Base-by-base conservation (phyloP, 179 eudicot species). In the Actinidia polygama region DNA sequence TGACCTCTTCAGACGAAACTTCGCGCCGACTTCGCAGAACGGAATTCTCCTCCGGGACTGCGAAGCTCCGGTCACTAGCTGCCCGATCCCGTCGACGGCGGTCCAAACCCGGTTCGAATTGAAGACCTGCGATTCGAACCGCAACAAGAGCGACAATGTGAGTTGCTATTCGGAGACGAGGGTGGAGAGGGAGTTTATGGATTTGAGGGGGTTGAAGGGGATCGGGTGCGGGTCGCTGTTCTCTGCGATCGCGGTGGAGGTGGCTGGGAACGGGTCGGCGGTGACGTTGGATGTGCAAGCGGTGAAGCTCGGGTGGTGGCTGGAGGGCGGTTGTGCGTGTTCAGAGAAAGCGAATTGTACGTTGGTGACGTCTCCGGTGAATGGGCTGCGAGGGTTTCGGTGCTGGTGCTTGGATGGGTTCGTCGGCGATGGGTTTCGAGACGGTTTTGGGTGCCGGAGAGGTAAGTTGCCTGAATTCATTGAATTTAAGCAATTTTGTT, bases 221-320 rank as follows among this genome's bases (percentile, higher is more conserved):
- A 88, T 79, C 24, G 75, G 75, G 1, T 90, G 91, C 50, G n/a
- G 74, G 80, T 81, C 84, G 0, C 69, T 89, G 76, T 84, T 90
- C 23, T 89, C 93, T 14, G 86, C 89, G n/a, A 88, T 92, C 9
- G 83, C 89, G n/a, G 81, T 84, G 12, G 85, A 81, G 82, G 14
- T 54, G 21, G 19, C 16, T 4, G 88, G 82, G 57, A 84, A 87
- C 12, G 79, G 79, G 49, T 49, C 88, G 59, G 83, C 89, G 55
- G 88, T 92, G 69, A 85, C 92, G 57, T 49, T 92, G 81, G 91
- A 83, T 36, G 89, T 92, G 73, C 87, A 89, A 82, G 55, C 82
- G 68, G 87, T 89, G 73, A 75, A 89, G 71, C 50, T 92, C 53
- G 91, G 91, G 68, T 92, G 93, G 93, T 92, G 95, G 95, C 70